Evolutionary conservation across 2,329 filamentous ascomycete species (phyloP), one percentile per base, ranked within the genome.

Genomic region (Penicillium sp.): DNA sequence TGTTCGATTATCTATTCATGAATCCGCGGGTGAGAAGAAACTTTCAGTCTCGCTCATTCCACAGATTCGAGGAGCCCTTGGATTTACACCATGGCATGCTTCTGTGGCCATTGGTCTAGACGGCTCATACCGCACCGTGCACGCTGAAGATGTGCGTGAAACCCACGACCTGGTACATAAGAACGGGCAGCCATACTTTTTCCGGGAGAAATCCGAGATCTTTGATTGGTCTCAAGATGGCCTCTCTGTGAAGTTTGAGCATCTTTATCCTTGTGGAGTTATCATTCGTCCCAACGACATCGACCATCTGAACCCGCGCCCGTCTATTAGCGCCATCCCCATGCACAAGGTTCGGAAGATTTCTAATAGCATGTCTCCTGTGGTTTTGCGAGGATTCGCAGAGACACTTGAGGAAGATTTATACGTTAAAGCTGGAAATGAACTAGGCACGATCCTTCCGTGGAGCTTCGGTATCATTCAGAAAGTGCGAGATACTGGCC

Each of bases 381-480:
- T 87, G 4, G 67, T 86, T 4, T 71, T 86, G 1, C 82, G 85
- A 0, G 83, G 80, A 0, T 86, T 87, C 54, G 67, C 76, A 10
- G 77, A 81, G 43, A 83, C 79, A 1, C 78, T 77, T 0, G 73
- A 82, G 13, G 73, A 81, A 7, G 77, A 81, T 0, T 54, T 76
- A 0, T 85, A 84, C 45, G 69, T 83, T 14, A 71, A 76, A 2
- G 83, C 83, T 59, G 79, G 79, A 0, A 64, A 78, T 6, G 78
- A 83, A 10, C 76, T 85, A 4, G 84, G 84, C 28, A 73, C 71
- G 1, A 80, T 83, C 0, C 67, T 80, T 7, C 78, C 80, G 0
- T 86, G 83, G 84, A 84, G 81, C 58, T 85, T 85, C 55, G 84
- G 82, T 0, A 69, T 83, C 0, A 70, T 84, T 2, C 76, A 83